Conservation (phyloP, 441 rosid genomes). For the Populus hybrid region DNA sequence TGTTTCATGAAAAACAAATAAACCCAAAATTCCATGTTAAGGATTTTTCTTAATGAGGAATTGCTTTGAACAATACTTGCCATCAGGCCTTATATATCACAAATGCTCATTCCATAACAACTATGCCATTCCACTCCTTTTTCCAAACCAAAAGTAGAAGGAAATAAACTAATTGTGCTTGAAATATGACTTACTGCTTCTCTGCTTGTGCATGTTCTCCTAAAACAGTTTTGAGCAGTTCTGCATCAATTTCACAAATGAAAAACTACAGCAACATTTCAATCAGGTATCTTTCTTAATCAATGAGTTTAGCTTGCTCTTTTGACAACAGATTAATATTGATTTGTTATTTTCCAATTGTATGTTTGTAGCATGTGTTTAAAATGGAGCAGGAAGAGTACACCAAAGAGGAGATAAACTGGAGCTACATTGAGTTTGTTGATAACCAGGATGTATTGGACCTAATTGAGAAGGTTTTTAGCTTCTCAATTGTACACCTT, state of each 20-base stretch:
- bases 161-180: neutral
- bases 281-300: conserved; percentile 58
- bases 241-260: conserved; percentile 96
- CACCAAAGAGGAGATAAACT: conserved; percentile 88
- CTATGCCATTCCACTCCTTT: neutral
- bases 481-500: conserved; percentile 8
- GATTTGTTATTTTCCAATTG: conserved; percentile 16
- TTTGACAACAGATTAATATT: neutral
- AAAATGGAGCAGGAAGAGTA: conserved; percentile 99
- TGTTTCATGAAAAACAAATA: neutral
- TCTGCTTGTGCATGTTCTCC: conserved; percentile 13
- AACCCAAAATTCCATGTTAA: neutral
- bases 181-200: neutral
- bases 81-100: neutral
- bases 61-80: neutral
- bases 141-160: neutral
- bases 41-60: neutral
- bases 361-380: conserved; percentile 77
- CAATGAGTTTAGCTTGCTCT: neutral
- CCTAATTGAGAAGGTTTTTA: conserved; percentile 82
- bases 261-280: conserved; percentile 94
- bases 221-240: conserved; percentile 85
- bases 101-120: neutral
- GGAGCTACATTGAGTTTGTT: conserved; percentile 96
- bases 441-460: conserved; percentile 97